Evolutionary conservation across 176 grass and related monocot genomes (phyloP), one percentile per base, ranked within the genome.

Genomic region (Juncus inflexus): DNA sequence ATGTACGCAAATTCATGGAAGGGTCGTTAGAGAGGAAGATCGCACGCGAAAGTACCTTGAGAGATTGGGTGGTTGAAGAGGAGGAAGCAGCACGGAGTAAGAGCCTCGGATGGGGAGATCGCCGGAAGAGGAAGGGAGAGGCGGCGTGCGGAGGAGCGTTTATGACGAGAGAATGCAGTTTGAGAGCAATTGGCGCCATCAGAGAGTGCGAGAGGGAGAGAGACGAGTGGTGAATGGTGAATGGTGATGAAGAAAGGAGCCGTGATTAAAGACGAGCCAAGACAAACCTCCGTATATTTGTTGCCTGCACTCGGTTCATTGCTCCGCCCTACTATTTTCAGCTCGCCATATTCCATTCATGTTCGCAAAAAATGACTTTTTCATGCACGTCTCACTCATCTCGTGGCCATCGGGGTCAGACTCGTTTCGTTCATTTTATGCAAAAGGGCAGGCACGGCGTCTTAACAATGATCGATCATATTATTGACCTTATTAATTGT

Each of bases 51-150:
- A 2, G 7, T 7, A 92, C 84, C 84, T 83, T 72, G 50, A 95
- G 79, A 38, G 59, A 72, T 66, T 80, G 63, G 28, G 79, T 67
- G 2, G 85, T 75, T 36, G 86, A 76, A 51, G 51, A 63, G 35
- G 76, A 79, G 65, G 81, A 85, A 63, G 68, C 75, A 12, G 76
- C 77, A 63, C 78, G 63, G 12, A 78, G 50, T 13, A 64, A 4
- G 45, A 85, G 60, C 40, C 66, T 41, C 8, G 13, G 56, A 42
- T 50, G 3, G 3, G 41, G 8, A 52, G 54, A 36, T 12, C 65
- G 59, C 2, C 60, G 42, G 11, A 36, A 5, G 75, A 62, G 9
- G 37, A 52, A 7, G 14, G n/a, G 45, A 52, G 79, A 65, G 72
- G 64, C n/a, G 74, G 70, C 12, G 76, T 77, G 42, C 65, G 62